Percentiles rank a stretch among this genome's conserved stretches.
Evolutionary conservation across 345 rosid genomes (phyloP).

Genomic region (Hypericum perforatum): DNA sequence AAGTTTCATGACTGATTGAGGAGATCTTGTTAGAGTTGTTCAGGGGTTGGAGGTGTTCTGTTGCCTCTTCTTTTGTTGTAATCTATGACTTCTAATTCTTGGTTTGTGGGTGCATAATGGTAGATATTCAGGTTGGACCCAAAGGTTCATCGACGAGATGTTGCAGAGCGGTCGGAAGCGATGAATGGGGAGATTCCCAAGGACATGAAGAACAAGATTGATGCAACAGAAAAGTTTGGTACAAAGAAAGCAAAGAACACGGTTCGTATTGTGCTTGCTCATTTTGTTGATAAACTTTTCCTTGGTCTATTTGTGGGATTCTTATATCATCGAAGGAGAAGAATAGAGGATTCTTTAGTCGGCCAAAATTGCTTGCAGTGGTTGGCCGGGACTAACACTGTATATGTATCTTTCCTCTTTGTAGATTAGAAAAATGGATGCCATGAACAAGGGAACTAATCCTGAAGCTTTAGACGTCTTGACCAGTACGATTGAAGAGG

Average conservation of each 20-base stretch:
- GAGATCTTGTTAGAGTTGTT: no score
- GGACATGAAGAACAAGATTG: constrained; percentile 13
- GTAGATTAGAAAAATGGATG: constrained; percentile 45
- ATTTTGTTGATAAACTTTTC: neutral
- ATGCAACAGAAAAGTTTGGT: constrained; percentile 25
- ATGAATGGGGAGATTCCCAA: constrained; percentile 22
- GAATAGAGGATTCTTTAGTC: neutral
- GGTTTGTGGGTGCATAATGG: neutral
- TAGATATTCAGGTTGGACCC: constrained; percentile 82
- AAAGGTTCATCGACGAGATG: constrained; percentile 15
- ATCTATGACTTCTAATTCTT: neutral
- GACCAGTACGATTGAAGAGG: constrained; percentile 33
- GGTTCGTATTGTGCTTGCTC: neutral
- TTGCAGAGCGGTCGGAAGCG: constrained; percentile 20
- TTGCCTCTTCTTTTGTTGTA: neutral
- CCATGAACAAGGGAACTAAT: constrained; percentile 27
- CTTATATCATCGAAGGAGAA: no score
- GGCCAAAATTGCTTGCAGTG: neutral
- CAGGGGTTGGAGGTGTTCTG: neutral
- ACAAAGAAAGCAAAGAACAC: constrained; percentile 30
- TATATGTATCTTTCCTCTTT: constrained; percentile 2
- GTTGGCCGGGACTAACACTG: neutral
- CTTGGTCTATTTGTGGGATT: neutral
- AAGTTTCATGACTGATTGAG: no score
- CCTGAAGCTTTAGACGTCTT: constrained; percentile 36